Percentiles rank a stretch among this genome's conserved stretches.
These are phyloP conservation scores for Pleurotus salmoneostramineus DNA, from an alignment of 768 basidiomycete species.

Conservation along the genomic window DNA sequence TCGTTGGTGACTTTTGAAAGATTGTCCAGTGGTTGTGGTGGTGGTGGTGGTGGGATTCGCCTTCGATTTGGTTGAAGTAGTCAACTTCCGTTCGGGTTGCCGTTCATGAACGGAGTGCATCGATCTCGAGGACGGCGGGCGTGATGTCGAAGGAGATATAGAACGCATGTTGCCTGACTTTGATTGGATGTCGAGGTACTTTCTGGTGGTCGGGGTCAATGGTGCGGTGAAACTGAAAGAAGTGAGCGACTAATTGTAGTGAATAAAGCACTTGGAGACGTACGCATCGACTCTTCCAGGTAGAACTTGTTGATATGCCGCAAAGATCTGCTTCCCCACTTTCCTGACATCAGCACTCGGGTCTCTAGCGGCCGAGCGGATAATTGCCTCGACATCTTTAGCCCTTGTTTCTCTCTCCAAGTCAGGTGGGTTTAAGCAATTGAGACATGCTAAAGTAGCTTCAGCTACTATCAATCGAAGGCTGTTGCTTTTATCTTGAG, in stretches of 20 bases:
- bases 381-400: constrained; percentile 65
- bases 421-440: constrained; percentile 77
- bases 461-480: constrained; percentile 66
- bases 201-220: constrained; percentile 71
- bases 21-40: too few relatives aligned
- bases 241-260: not conserved
- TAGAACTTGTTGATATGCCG: constrained; percentile 67
- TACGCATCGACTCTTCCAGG: constrained; percentile 69
- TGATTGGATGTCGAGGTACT: constrained; percentile 60
- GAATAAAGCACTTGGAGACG: not conserved
- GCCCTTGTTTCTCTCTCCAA: constrained; percentile 66
- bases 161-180: constrained; percentile 9
- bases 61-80: constrained; percentile 11
- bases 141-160: not conserved
- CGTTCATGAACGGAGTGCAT: constrained; percentile 11
- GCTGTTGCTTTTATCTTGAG: constrained; percentile 67
- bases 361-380: constrained; percentile 65
- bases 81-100: constrained; percentile 10
- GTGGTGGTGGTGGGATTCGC: not conserved
- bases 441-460: constrained; percentile 59
- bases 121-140: constrained; percentile 12
- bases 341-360: constrained; percentile 74
- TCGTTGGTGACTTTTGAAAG: not conserved
- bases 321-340: constrained; percentile 66
- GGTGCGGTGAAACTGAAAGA: constrained; percentile 62